Conservation (phyloP, 2,329 filamentous ascomycete species). For the Dothidotthia symphoricarpi region DNA sequence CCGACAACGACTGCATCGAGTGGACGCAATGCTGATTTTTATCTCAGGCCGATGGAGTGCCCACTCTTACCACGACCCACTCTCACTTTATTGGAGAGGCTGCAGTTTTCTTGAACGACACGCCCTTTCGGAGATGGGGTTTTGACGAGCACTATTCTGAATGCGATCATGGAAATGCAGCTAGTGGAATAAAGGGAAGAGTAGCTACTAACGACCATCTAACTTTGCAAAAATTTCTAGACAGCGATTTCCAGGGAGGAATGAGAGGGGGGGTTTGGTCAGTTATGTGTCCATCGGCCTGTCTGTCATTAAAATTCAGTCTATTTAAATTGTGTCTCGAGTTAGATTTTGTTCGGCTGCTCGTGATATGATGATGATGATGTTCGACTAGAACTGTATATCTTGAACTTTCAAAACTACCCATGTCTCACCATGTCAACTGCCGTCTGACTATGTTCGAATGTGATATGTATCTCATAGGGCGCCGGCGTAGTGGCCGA, state of each 20-base stretch:
- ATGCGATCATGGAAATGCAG: constrained; percentile 12
- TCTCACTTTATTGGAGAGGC: constrained; percentile 40
- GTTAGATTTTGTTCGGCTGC: no score
- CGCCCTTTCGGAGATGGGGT: constrained; percentile 13
- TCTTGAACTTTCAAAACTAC: no score
- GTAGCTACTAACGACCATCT: constrained; percentile 29
- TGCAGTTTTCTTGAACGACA: constrained; percentile 18
- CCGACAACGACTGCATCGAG: no score
- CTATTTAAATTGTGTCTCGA: constrained; percentile 21
- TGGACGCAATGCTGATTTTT: no score
- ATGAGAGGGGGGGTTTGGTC: constrained; percentile 27
- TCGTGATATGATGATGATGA: no score
- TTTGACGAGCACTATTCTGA: constrained; percentile 19
- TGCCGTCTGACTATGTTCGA: no score
- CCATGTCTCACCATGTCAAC: no score
- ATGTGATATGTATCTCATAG: no score
- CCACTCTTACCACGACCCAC: constrained; percentile 41
- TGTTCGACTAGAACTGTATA: no score
- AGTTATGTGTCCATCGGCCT: constrained; percentile 23
- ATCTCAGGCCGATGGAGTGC: constrained; percentile 31
- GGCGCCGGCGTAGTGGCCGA: constrained; percentile 3
- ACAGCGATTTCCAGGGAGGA: constrained; percentile 20
- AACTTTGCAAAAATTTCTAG: constrained; percentile 28
- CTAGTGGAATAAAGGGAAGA: constrained; percentile 14
- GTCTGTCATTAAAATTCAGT: constrained; percentile 31